Evolutionary conservation across 1,139 yeast genomes (phyloP).

Genomic region (Yamadazyma diospyri): DNA sequence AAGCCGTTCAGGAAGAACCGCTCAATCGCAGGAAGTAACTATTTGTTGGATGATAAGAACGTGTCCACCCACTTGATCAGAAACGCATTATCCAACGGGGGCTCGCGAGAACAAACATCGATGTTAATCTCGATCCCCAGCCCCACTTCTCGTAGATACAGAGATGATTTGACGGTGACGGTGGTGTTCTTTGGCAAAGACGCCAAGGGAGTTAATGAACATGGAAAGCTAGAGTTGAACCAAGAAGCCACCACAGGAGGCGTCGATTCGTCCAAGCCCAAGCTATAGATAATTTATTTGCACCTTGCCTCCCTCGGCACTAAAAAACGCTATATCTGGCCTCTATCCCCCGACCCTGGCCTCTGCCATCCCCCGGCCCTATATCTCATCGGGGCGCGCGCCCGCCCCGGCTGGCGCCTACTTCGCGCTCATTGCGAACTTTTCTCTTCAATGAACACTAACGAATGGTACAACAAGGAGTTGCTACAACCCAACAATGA

Average conservation of each 20-base stretch:
- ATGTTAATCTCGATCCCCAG: conserved; percentile 91
- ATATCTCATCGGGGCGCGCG: too few relatives aligned
- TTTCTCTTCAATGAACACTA: not conserved
- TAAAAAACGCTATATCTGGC: too few relatives aligned
- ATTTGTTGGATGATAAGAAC: conserved; percentile 73
- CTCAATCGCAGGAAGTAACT: conserved; percentile 35
- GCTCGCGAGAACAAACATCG: conserved; percentile 79
- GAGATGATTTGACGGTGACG: conserved; percentile 95
- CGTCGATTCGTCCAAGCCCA: conserved; percentile 45
- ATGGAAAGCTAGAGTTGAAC: conserved; percentile 53
- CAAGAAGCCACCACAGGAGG: conserved; percentile 59
- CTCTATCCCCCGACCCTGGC: too few relatives aligned
- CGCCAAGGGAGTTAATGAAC: conserved; percentile 36
- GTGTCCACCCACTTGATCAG: conserved; percentile 91
- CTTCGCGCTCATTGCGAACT: too few relatives aligned
- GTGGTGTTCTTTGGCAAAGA: conserved; percentile 85
- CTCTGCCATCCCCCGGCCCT: too few relatives aligned
- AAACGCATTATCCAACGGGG: conserved; percentile 89
- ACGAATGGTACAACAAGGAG: conserved; percentile 17
- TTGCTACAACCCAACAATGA: conserved; percentile 48
- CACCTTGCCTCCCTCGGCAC: too few relatives aligned
- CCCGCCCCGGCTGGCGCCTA: too few relatives aligned
- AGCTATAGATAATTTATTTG: conserved; percentile 39
- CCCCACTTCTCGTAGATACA: conserved; percentile 84
- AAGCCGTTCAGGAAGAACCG: conserved; percentile 43